Base-by-base conservation (phyloP, 768 basidiomycete species). In the Lentinula guzmanii region DNA sequence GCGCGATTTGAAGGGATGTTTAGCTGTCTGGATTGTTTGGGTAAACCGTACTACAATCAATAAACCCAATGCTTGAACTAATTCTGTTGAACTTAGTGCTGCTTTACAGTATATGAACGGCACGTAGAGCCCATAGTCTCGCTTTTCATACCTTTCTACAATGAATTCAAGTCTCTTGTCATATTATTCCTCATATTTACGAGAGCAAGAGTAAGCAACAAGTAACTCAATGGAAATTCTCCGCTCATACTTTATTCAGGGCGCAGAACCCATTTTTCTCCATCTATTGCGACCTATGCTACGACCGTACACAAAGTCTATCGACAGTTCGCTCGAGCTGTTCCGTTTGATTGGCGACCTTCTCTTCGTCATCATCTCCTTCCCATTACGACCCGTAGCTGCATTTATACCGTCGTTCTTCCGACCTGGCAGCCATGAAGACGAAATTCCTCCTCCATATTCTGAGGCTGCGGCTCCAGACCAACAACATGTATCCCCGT, bases 1-100 rank as follows among this genome's bases (percentile, higher is more conserved):
- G 71, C 82, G 92, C 62, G 84, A 87, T 68, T 88, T 94, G 82
- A 94, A 94, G 71, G 91, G 91, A 18, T 86, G 85, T 69, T 75
- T 94, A 52, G 84, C 90, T 41, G 83, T 93, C 13, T 94, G 93
- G 93, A 79, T 91, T 46, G 85, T 94, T 64, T 94, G 90, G 89
- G 92, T 91, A 75, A 74, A 77, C 72, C 28, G 18, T 39, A 8
- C 37, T 39, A 39, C 39, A 28, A 24, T 31, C 2, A 28, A 24
- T 28, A 9, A 57, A 46, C 34, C 51, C 45, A 39, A 18, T 9
- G 10, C 24, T 42, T 53, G 58, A 61, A 52, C 50, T 58, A 24
- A 60, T 6, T 9, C 50, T 39, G n/a, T 61, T 52, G 31, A 45
- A 52, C 63, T 58, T 60, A 92, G 90, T 85, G 82, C 67, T 90